Conservation (phyloP, 108 stramenopile genomes). For the Tribonema minus region DNA sequence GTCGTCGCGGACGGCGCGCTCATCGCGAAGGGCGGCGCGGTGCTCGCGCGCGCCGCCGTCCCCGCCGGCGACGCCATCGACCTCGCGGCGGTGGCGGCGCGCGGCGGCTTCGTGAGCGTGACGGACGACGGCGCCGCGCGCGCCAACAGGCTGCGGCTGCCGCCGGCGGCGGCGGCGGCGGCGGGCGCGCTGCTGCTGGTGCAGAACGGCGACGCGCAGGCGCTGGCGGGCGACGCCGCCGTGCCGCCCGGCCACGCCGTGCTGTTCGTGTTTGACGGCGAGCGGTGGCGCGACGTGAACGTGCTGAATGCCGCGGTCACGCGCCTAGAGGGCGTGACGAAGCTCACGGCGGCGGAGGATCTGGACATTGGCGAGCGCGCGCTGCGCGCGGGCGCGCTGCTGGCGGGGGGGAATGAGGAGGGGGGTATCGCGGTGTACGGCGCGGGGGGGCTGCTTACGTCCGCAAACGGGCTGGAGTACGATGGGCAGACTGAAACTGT, state of each 20-base stretch:
- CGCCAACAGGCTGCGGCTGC: too few relatives aligned
- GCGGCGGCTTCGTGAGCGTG: too few relatives aligned
- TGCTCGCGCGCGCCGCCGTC: too few relatives aligned
- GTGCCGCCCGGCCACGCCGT: slow-evolving; percentile 1
- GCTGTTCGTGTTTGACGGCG: slow-evolving; percentile 8
- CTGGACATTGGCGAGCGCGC: slow-evolving; percentile 21
- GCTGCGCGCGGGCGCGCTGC: slow-evolving; percentile 8
- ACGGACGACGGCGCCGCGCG: too few relatives aligned
- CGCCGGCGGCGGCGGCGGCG: too few relatives aligned
- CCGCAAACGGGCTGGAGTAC: slow-evolving; percentile 1
- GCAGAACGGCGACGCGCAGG: background rate
- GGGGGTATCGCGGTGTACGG: slow-evolving; percentile 28
- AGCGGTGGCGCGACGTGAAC: slow-evolving; percentile 3
- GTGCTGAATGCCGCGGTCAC: slow-evolving; percentile 13
- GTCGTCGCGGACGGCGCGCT: slow-evolving; percentile 1
- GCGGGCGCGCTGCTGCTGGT: too few relatives aligned
- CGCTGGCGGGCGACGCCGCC: background rate
- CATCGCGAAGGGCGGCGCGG: background rate
- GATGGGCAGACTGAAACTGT: slow-evolving; percentile 6
- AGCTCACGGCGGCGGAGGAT: slow-evolving; percentile 6
- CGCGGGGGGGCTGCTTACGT: slow-evolving; percentile 17
- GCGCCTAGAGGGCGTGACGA: slow-evolving; percentile 4
- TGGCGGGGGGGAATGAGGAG: slow-evolving; percentile 15
- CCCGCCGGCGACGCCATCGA: too few relatives aligned
- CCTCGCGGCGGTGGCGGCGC: too few relatives aligned